A percentile compares a stretch with the other conserved stretches of the same genome.
Evolutionary conservation across 345 rosid genomes (phyloP).

Genomic region (Boechera stricta): DNA sequence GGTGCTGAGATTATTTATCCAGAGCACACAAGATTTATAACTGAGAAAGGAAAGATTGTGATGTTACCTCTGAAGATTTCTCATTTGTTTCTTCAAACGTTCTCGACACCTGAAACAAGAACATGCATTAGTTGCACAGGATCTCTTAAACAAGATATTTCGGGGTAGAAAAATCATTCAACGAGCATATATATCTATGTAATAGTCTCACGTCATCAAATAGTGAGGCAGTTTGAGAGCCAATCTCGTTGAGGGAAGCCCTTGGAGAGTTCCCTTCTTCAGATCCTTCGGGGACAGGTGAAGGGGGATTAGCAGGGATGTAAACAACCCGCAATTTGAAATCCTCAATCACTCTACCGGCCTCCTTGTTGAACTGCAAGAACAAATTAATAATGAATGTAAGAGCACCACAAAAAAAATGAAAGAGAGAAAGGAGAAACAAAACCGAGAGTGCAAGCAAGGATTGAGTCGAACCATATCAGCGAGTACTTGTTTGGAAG

Average conservation of each 20-base stretch:
- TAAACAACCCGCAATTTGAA: conserved; percentile 76
- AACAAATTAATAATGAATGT: not conserved
- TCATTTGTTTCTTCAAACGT: conserved; percentile 61
- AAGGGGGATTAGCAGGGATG: conserved; percentile 85
- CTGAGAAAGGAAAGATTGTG: not conserved
- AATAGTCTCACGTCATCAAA: conserved; percentile 57
- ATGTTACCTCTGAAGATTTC: conserved; percentile 65
- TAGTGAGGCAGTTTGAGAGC: conserved; percentile 42
- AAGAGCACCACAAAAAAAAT: not conserved
- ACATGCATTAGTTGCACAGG: not conserved
- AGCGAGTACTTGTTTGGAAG: conserved; percentile 58
- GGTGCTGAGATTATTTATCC: not conserved
- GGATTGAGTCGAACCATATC: conserved; percentile 56
- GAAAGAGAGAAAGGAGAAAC: not conserved
- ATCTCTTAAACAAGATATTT: no score
- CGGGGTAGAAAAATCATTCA: no score
- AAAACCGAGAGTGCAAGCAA: not conserved
- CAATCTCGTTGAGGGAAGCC: conserved; percentile 57
- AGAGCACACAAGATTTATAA: not conserved
- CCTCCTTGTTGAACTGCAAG: conserved; percentile 71
- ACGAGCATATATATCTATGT: no score
- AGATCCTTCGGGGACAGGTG: conserved; percentile 89
- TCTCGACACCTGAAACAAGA: conserved; percentile 57
- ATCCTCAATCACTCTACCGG: conserved; percentile 65
- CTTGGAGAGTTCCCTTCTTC: conserved; percentile 86